Percentiles rank a stretch among this genome's conserved stretches.
phyloP scores from a whole-genome alignment of 257 asterid species.

The Cordia subcordata region DNA sequence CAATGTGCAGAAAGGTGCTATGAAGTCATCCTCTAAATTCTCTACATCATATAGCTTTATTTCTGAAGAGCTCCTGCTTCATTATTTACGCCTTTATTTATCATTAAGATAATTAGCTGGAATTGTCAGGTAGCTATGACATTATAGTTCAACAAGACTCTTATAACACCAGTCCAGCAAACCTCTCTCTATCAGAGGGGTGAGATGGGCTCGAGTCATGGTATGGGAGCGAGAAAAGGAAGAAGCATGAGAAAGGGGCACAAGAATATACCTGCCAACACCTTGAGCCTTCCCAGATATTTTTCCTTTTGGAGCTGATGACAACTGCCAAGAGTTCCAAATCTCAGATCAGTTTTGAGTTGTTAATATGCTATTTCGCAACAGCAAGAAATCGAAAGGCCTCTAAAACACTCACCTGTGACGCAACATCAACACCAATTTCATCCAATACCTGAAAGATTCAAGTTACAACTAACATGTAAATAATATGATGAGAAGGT shows the following conservation, averaged over 20 bases:
- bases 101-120: too few relatives aligned
- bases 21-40: too few relatives aligned
- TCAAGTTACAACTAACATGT: conserved; percentile 10
- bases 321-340: conserved; percentile 44
- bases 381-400: conserved; percentile 3
- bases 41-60: too few relatives aligned
- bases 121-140: too few relatives aligned
- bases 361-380: background rate
- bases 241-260: background rate
- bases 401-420: conserved; percentile 60
- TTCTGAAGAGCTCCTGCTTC: too few relatives aligned
- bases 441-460: conserved; percentile 81
- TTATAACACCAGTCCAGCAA: too few relatives aligned
- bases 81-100: too few relatives aligned
- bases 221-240: background rate
- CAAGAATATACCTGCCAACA: conserved; percentile 54
- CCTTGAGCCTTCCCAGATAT: conserved; percentile 63
- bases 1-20: too few relatives aligned
- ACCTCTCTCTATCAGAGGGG: too few relatives aligned
- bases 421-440: conserved; percentile 85
- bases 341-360: conserved; percentile 12
- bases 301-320: conserved; percentile 91
- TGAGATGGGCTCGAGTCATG: background rate
- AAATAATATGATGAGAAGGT: conserved; percentile 8
- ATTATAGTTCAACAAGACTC: too few relatives aligned